Evolutionary conservation across 371 early-diverging fungal species (phyloP).

Genomic region (Catenaria anguillulae): DNA sequence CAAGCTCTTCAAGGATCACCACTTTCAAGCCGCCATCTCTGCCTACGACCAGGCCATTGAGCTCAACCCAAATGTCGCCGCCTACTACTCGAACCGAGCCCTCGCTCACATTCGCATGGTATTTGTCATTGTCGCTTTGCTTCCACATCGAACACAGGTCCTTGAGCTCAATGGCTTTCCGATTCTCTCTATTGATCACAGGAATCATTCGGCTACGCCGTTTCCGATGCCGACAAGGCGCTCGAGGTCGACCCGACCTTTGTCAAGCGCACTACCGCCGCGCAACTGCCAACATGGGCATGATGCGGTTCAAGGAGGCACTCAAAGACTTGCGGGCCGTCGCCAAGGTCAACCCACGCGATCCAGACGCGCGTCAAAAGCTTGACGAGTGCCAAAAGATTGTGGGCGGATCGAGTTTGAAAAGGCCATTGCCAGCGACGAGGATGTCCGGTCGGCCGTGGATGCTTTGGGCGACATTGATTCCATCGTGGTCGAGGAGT

Average conservation of each 20-base stretch:
- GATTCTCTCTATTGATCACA: background rate
- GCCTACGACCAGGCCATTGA: conserved; percentile 71
- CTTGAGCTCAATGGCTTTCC: background rate
- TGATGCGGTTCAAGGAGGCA: conserved; percentile 68
- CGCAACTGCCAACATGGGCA: conserved; percentile 71
- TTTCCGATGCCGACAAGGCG: conserved; percentile 70
- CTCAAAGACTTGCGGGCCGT: conserved; percentile 67
- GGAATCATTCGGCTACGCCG: conserved; percentile 5
- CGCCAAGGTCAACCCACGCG: conserved; percentile 26
- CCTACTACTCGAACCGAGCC: conserved; percentile 83
- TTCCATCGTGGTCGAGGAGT: conserved; percentile 43
- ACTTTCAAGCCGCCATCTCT: conserved; percentile 66
- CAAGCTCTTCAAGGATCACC: conserved; percentile 41
- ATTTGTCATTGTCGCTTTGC: conserved; percentile 76
- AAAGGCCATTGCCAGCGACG: conserved; percentile 69
- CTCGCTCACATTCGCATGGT: conserved; percentile 62
- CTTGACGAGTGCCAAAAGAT: conserved; percentile 74
- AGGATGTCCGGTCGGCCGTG: conserved; percentile 27
- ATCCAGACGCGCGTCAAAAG: conserved; percentile 27
- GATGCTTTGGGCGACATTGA: conserved; percentile 25
- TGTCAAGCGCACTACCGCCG: conserved; percentile 83
- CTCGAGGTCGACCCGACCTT: conserved; percentile 65
- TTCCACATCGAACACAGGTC: background rate
- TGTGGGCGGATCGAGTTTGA: conserved; percentile 72
- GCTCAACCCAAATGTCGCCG: conserved; percentile 61